Evolutionary conservation across 441 rosid genomes (phyloP).

Genomic region (Aquilaria agallochum): DNA sequence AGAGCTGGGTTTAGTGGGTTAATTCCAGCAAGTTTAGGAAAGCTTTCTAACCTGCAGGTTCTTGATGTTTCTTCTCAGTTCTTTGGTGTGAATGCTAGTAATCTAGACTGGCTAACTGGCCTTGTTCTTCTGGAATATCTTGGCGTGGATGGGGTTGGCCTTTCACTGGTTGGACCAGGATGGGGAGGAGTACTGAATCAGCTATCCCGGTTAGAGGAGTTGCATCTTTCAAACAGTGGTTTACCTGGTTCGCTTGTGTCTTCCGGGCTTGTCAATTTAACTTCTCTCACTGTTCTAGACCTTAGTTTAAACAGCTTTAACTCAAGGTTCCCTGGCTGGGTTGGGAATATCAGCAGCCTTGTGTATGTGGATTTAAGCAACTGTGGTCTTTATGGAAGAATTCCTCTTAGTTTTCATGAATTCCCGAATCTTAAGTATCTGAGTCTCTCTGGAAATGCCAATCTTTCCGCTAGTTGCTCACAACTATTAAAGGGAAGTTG

Average conservation of each 20-base stretch:
- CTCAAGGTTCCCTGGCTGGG: constrained; percentile 31
- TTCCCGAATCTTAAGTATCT: constrained; percentile 25
- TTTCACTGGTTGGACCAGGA: constrained; percentile 20
- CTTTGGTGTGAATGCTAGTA: constrained; percentile 14
- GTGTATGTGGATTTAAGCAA: constrained; percentile 19
- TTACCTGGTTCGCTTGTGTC: constrained; percentile 22
- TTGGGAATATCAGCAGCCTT: constrained; percentile 26
- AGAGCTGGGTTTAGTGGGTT: constrained; percentile 27
- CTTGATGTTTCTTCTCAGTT: constrained; percentile 32
- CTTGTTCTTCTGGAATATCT: constrained; percentile 33
- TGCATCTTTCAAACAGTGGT: constrained; percentile 21
- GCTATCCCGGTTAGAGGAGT: constrained; percentile 16
- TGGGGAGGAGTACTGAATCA: constrained; percentile 17
- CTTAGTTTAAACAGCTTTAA: constrained; percentile 22
- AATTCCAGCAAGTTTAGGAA: constrained; percentile 28
- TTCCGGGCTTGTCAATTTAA: constrained; percentile 20
- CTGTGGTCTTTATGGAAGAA: constrained; percentile 25
- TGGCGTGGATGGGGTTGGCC: constrained; percentile 18
- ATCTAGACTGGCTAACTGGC: constrained; percentile 28
- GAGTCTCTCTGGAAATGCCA: constrained; percentile 20
- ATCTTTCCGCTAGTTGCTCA: constrained; percentile 31
- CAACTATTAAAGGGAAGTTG: constrained; percentile 29
- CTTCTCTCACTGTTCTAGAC: constrained; percentile 28
- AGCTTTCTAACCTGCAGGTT: constrained; percentile 28
- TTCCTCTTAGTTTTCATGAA: constrained; percentile 33